phyloP scores from a whole-genome alignment of 805 yeast genomes.

The Kockiozyma suomiensis region DNA sequence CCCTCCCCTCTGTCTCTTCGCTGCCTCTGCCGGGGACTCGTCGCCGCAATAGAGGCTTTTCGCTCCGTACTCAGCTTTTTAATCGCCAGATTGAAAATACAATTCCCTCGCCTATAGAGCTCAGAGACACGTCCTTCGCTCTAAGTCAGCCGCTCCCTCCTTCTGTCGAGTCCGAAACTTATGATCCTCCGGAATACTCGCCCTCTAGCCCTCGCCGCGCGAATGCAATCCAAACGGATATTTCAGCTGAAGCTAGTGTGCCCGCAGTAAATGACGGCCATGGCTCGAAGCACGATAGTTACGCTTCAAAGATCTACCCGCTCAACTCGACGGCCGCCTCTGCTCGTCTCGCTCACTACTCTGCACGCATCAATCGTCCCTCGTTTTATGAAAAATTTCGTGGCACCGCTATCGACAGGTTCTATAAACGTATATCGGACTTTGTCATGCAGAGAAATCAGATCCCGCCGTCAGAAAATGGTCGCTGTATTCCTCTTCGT shows the following conservation, averaged over 20 bases:
- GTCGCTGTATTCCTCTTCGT: conserved; percentile 81
- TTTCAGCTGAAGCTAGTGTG: not conserved
- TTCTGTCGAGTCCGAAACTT: conserved; percentile 19
- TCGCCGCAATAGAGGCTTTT: conserved; percentile 54
- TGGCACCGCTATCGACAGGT: conserved; percentile 5
- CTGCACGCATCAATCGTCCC: conserved; percentile 11
- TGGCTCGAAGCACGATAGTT: not conserved
- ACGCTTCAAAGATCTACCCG: not conserved
- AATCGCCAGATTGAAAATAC: conserved; percentile 43
- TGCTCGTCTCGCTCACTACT: conserved; percentile 14
- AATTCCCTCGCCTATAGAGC: conserved; percentile 42
- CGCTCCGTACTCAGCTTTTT: conserved; percentile 67
- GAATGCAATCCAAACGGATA: not conserved
- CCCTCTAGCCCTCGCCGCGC: not conserved
- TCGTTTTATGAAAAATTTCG: not conserved
- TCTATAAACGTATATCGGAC: conserved; percentile 29
- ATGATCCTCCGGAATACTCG: conserved; percentile 11
- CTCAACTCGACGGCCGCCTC: conserved; percentile 17
- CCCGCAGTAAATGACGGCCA: not conserved
- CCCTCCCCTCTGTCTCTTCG: conserved; percentile 3
- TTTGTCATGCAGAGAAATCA: conserved; percentile 38
- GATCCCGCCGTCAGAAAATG: conserved; percentile 60
- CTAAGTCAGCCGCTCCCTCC: not conserved
- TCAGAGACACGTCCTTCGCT: conserved; percentile 36
- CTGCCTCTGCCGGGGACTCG: conserved; percentile 7